phyloP scores from a whole-genome alignment of 306 rosid species.

The Begonia fuchsioides region DNA sequence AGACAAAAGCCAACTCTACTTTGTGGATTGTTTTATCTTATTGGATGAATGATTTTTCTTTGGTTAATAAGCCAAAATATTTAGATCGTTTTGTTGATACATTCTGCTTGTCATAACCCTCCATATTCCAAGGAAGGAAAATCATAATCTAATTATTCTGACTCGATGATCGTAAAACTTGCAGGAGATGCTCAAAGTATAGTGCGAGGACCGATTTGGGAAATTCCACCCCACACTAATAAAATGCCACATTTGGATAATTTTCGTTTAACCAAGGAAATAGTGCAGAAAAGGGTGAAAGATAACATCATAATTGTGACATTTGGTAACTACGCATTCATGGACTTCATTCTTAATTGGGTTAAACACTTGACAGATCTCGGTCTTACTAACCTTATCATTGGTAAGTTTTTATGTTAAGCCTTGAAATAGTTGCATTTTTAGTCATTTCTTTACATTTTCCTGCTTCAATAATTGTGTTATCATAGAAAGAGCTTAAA shows the following conservation, averaged over 20 bases:
- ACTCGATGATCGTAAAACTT: constrained; percentile 11
- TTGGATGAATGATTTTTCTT: too few species aligned
- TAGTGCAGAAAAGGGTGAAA: constrained; percentile 65
- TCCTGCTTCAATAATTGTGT: too few species aligned
- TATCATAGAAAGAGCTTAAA: constrained; percentile 12
- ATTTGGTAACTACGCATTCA: constrained; percentile 91
- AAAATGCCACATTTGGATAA: constrained; percentile 52
- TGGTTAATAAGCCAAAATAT: too few species aligned
- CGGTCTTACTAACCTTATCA: constrained; percentile 62
- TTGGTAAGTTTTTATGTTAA: constrained; percentile 46
- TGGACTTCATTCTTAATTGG: constrained; percentile 90
- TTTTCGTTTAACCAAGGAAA: constrained; percentile 52
- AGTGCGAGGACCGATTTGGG: constrained; percentile 31
- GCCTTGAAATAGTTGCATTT: not conserved
- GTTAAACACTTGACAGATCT: constrained; percentile 74
- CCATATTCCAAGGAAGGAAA: too few species aligned
- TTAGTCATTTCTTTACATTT: not conserved
- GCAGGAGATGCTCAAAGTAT: constrained; percentile 15
- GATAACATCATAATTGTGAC: constrained; percentile 72
- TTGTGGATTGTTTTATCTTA: too few species aligned
- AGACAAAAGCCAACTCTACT: too few species aligned
- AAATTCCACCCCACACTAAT: constrained; percentile 22
- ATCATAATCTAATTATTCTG: constrained; percentile 21
- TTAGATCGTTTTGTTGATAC: too few species aligned
- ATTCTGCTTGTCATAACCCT: too few species aligned